Conservation (phyloP, 2,329 filamentous ascomycete species). For the Colletotrichum abscissum region DNA sequence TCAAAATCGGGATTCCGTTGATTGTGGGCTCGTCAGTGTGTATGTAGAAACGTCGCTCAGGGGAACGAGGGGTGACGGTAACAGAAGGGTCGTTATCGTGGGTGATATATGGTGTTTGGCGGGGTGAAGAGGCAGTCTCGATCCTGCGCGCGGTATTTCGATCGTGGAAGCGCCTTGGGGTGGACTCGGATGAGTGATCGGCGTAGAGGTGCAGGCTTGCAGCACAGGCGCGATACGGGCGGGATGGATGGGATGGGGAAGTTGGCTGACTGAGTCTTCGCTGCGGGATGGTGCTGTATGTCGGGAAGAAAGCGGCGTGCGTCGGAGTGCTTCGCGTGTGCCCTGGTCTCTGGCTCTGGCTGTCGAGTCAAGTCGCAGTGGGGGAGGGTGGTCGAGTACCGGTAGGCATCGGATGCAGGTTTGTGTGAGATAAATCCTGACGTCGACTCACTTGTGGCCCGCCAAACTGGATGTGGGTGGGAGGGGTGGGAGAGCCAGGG, state of each 20-base stretch:
- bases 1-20: not conserved
- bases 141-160: conserved; percentile 24
- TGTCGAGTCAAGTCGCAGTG: not conserved
- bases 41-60: not conserved
- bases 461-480: conserved; percentile 27
- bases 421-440: conserved; percentile 25
- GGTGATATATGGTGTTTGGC: conserved; percentile 18
- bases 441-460: conserved; percentile 28
- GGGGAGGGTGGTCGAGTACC: not conserved
- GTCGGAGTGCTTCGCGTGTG: conserved; percentile 18
- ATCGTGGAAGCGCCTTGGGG: conserved; percentile 11
- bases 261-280: not conserved
- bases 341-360: not conserved
- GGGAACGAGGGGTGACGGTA: not conserved
- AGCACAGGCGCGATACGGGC: conserved; percentile 10
- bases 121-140: conserved; percentile 7
- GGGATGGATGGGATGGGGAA: not conserved
- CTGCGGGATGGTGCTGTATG: conserved; percentile 2
- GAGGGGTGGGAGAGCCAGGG: not conserved
- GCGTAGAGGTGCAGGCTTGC: not conserved
- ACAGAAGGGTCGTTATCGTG: not conserved
- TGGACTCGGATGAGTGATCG: conserved; percentile 10
- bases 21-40: not conserved
- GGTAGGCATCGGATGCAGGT: conserved; percentile 14
- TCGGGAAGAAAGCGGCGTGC: not conserved